Evolutionary conservation across 768 basidiomycete genomes (phyloP), one percentile per base, ranked within the genome.

Genomic region (Termitomyces sp.): DNA sequence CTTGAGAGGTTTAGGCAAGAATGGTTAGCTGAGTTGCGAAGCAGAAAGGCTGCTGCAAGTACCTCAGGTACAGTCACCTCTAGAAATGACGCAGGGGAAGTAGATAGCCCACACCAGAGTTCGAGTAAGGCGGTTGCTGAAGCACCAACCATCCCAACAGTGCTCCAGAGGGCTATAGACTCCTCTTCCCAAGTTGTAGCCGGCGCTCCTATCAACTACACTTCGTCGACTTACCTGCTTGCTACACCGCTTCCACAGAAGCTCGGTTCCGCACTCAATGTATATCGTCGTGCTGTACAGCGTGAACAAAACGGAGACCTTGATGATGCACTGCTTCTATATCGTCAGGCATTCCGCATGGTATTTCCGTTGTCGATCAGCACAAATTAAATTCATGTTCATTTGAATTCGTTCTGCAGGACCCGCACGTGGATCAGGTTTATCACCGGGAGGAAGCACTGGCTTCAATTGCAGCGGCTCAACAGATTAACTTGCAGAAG

Each of bases 331-430:
- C 71, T 94, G 10, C 65, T 70, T 25, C 71, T 93, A 8, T 97
- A 96, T 65, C 84, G 91, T 10, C 82, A 83, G 59, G 91, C 91
- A 2, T 95, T 94, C 68, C 82, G 87, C 52, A 72, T 88, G 72
- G 77, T 78, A 69, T 54, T 40, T 54, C 17, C 51, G 44, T 57
- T 27, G 37, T 51, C 27, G 17, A 34, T 21, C 49, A 4, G 41
- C 32, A 38, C 52, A 34, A 31, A 19, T 38, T 19, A 27, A 23
- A 29, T 14, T 44, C n/a, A 46, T 37, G 32, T 47, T 63, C 29
- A 59, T 50, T 40, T 27, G 3, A n/a, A n/a, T n/a, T n/a, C n/a
- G 25, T 29, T 37, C 45, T 27, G 35, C 58, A 78, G 71, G 82
- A 94, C 58, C 75, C 87, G 35, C 75, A 89, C 59, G 89, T 95